Evolutionary conservation across 176 grass and related monocot genomes (phyloP).

Genomic region (Themeda triandra): DNA sequence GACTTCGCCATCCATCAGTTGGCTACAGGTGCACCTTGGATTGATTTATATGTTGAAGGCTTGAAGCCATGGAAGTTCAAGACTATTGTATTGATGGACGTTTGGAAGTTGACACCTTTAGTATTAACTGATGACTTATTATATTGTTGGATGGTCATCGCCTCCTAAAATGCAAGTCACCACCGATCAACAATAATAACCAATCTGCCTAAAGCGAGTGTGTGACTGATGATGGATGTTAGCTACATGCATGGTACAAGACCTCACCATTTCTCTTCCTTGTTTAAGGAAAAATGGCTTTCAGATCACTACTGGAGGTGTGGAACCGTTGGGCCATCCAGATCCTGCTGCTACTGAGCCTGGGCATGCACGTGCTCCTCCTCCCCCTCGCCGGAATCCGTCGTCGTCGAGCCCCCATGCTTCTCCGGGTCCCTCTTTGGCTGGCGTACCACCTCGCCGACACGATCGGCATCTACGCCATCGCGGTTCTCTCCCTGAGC

Average conservation of each 20-base stretch:
- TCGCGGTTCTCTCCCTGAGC: slow-evolving; percentile 31
- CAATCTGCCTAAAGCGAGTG: not conserved
- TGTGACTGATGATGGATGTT: not conserved
- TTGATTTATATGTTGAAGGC: not conserved
- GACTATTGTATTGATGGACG: not conserved
- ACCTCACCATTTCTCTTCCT: not conserved
- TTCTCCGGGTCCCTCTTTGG: slow-evolving; percentile 17
- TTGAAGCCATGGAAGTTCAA: not conserved
- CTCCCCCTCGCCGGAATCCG: slow-evolving; percentile 2
- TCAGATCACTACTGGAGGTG: not conserved
- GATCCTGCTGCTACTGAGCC: slow-evolving; percentile 1
- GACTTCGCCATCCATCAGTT: not conserved
- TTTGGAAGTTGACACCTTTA: not conserved
- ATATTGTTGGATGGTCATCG: not conserved
- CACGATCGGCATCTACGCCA: slow-evolving; percentile 24
- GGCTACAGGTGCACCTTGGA: not conserved
- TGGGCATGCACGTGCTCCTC: not conserved
- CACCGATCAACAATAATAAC: not conserved
- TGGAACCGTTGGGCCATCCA: slow-evolving; percentile 21
- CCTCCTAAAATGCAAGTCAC: not conserved
- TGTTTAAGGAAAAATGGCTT: not conserved
- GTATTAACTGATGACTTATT: not conserved
- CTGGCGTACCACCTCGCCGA: slow-evolving; percentile 35
- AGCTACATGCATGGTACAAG: not conserved
- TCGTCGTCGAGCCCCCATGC: not conserved